Conservation (phyloP, 2,329 filamentous ascomycete species). For the Endoconidiophora laricicola region DNA sequence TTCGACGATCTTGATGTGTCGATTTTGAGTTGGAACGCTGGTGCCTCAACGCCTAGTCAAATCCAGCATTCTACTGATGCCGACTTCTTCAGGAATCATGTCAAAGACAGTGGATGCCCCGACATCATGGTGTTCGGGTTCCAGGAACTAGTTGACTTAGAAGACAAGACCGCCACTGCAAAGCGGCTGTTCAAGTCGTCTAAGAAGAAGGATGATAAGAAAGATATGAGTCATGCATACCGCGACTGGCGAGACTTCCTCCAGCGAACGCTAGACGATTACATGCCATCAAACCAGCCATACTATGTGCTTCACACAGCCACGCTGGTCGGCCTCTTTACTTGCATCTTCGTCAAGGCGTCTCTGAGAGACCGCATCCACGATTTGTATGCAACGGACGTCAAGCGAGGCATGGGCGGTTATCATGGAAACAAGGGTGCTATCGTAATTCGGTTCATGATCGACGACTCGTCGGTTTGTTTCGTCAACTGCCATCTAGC, state of each 20-base stretch:
- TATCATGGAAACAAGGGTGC: slow-evolving; percentile 94
- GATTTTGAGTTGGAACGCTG: slow-evolving; percentile 92
- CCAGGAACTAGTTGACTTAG: slow-evolving; percentile 93
- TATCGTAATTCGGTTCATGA: slow-evolving; percentile 73
- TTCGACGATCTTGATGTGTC: slow-evolving; percentile 69
- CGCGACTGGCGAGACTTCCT: slow-evolving; percentile 91
- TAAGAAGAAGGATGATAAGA: slow-evolving; percentile 74
- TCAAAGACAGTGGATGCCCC: slow-evolving; percentile 60
- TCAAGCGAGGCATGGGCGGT: slow-evolving; percentile 93
- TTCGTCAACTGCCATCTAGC: slow-evolving; percentile 96
- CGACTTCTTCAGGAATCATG: slow-evolving; percentile 63
- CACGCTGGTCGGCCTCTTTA: slow-evolving; percentile 81
- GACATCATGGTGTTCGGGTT: slow-evolving; percentile 94
- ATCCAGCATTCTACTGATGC: slow-evolving; percentile 57
- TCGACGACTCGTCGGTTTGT: slow-evolving; percentile 88
- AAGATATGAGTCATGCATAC: slow-evolving; percentile 92
- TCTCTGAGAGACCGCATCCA: slow-evolving; percentile 59
- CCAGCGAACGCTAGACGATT: slow-evolving; percentile 64
- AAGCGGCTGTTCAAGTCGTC: slow-evolving; percentile 49
- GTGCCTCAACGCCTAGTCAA: slow-evolving; percentile 79
- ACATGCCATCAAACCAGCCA: slow-evolving; percentile 56
- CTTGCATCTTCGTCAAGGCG: slow-evolving; percentile 83
- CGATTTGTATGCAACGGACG: slow-evolving; percentile 61
- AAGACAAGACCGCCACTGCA: slow-evolving; percentile 95
- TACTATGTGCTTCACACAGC: slow-evolving; percentile 81